Evolutionary conservation across 2,329 filamentous ascomycete genomes (phyloP).

Genomic region (Colletotrichum sojae): DNA sequence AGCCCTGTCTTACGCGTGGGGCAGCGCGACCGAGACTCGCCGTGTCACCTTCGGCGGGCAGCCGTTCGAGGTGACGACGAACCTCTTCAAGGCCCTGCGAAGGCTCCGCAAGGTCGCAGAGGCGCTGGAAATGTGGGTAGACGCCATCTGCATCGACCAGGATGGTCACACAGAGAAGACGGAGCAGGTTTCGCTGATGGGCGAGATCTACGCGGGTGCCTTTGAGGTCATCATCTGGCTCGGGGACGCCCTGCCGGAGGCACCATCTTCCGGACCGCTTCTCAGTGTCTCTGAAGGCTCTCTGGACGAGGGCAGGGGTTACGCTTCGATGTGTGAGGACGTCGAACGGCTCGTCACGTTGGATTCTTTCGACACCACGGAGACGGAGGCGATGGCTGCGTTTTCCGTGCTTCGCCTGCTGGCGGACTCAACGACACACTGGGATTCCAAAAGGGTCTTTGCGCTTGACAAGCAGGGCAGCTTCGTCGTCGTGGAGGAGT

Average conservation of each 20-base stretch:
- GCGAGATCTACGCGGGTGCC: background rate
- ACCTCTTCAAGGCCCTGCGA: background rate
- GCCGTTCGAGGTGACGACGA: background rate
- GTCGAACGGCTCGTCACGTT: background rate
- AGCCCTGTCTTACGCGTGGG: background rate
- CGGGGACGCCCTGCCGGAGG: background rate
- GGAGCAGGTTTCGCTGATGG: background rate
- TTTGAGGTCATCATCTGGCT: background rate
- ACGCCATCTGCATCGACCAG: constrained; percentile 8
- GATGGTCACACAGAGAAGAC: background rate
- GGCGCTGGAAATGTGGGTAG: background rate
- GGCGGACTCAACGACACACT: background rate
- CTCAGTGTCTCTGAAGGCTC: background rate
- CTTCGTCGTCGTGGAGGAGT: background rate
- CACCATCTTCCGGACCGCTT: background rate
- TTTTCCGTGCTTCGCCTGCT: background rate
- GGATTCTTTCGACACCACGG: background rate
- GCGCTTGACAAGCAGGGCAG: background rate
- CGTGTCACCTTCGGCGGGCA: background rate
- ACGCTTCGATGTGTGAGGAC: background rate
- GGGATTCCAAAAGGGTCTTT: background rate
- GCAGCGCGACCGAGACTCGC: background rate
- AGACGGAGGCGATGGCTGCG: background rate
- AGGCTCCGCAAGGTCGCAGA: background rate
- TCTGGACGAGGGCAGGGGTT: background rate